Evolutionary conservation across 1,284 basidiomycete genomes (phyloP), one percentile per base, ranked within the genome.

Genomic region (Irpex sp.): DNA sequence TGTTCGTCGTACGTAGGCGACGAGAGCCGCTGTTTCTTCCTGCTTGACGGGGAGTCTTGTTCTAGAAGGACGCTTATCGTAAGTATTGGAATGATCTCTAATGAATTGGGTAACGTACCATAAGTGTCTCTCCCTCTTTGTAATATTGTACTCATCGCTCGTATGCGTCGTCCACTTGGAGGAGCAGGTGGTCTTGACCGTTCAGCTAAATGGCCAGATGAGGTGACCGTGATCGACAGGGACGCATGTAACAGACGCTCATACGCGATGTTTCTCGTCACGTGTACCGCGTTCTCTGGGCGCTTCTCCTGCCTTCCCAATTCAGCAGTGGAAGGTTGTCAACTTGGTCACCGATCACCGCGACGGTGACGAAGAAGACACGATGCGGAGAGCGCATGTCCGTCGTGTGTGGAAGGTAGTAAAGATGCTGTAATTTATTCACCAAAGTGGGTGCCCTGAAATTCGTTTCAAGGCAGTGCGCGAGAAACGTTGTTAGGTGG

Each of bases 1-100:
- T 84, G 82, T 44, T 82, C 79, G 62, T 89, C 88, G 68, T 85
- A 88, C n/a, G 85, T 84, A 0, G 89, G 88, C 5, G 88, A 91
- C 0, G 87, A 88, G 47, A 88, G 77, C 55, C 88, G 79, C 68
- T 82, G 82, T 37, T 85, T 79, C 74, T 91, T 72, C 4, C 66
- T 71, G 13, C 51, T 64, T 21, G 66, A 65, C 4, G 65, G 62
- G 15, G 62, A 64, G 8, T 62, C 61, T 34, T 15, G 58, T 6
- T 59, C 47, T 59, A 44, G 9, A 38, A 49, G 44, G n/a, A 26
- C n/a, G 21, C 31, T 8, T 36, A 36, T 44, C 26, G 26, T 26
- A 26, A 26, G 36, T 58, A 26, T 8, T 7, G n/a, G 1, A 7
- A 21, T 44, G 57, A 3, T 34, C 8, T 11, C 2, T 44, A 44